Percentiles rank a stretch among this genome's conserved stretches.
Evolutionary conservation across 2,329 filamentous ascomycete species (phyloP).

Genomic region (Penicillium digitatum): DNA sequence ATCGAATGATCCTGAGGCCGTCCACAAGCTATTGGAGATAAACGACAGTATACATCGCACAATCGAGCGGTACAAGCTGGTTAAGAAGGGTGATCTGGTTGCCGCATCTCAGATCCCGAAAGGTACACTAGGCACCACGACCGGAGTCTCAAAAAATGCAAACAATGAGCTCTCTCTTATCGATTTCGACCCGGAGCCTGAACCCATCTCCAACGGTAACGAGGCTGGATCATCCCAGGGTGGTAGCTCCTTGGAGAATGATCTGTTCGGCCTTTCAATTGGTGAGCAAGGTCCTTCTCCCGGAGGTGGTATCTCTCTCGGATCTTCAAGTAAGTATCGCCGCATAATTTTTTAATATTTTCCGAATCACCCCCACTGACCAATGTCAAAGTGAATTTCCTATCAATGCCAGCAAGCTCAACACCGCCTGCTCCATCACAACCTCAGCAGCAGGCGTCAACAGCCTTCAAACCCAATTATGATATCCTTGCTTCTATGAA

Average conservation of each 20-base stretch:
- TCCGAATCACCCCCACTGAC: neutral
- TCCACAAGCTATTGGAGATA: slow-evolving; percentile 91
- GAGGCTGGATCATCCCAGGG: slow-evolving; percentile 48
- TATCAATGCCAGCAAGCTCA: slow-evolving; percentile 30
- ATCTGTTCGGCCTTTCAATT: slow-evolving; percentile 83
- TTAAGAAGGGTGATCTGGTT: slow-evolving; percentile 91
- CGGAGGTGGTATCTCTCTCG: slow-evolving; percentile 77
- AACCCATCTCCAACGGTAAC: slow-evolving; percentile 42
- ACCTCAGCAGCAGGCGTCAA: slow-evolving; percentile 41
- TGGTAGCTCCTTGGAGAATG: slow-evolving; percentile 73
- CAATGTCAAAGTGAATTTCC: slow-evolving; percentile 33
- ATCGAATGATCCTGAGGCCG: slow-evolving; percentile 92
- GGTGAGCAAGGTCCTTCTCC: slow-evolving; percentile 66
- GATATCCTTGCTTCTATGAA: slow-evolving; percentile 55
- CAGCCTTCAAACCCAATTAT: slow-evolving; percentile 51
- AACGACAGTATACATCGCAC: slow-evolving; percentile 99
- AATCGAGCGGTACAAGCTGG: slow-evolving; percentile 87
- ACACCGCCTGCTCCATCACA: slow-evolving; percentile 22
- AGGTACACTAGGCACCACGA: slow-evolving; percentile 68
- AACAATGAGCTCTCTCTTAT: slow-evolving; percentile 86
- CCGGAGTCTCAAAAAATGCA: slow-evolving; percentile 61
- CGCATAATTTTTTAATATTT: neutral
- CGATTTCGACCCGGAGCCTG: slow-evolving; percentile 67
- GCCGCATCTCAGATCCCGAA: slow-evolving; percentile 77
- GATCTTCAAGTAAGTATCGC: slow-evolving; percentile 55